Evolutionary conservation across 179 eudicot species (phyloP).

Genomic region (Pouteria campechiana): DNA sequence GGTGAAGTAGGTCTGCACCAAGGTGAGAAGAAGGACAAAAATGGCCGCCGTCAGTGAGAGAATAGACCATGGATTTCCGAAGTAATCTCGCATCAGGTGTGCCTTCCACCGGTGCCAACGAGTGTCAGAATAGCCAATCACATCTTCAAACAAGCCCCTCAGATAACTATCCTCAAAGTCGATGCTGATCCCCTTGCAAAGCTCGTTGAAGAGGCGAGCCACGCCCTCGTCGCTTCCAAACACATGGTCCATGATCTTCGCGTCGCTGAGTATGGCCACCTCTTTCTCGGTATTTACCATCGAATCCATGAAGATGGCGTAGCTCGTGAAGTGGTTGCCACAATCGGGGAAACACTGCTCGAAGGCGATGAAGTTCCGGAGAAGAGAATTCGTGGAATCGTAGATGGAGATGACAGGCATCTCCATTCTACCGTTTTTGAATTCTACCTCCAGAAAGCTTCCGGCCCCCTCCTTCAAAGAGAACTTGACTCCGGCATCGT

Average conservation of each 20-base stretch:
- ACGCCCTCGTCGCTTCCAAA: slow-evolving; percentile 64
- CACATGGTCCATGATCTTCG: slow-evolving; percentile 61
- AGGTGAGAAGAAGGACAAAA: slow-evolving; percentile 36
- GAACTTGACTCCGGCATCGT: slow-evolving; percentile 56
- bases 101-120: slow-evolving; percentile 66
- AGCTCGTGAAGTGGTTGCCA: slow-evolving; percentile 62
- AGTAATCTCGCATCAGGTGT: slow-evolving; percentile 55
- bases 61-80: slow-evolving; percentile 75
- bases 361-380: slow-evolving; percentile 59
- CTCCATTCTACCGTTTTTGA: slow-evolving; percentile 44
- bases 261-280: slow-evolving; percentile 49
- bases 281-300: slow-evolving; percentile 48
- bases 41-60: slow-evolving; percentile 64
- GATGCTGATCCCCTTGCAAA: slow-evolving; percentile 68
- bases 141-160: slow-evolving; percentile 44
- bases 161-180: slow-evolving; percentile 50
- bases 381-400: slow-evolving; percentile 63
- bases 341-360: slow-evolving; percentile 59
- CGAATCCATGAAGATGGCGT: slow-evolving; percentile 55
- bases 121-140: slow-evolving; percentile 40
- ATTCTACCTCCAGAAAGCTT: slow-evolving; percentile 52
- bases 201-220: slow-evolving; percentile 50
- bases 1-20: slow-evolving; percentile 46
- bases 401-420: slow-evolving; percentile 69
- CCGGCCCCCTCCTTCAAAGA: slow-evolving; percentile 23